Conservation (phyloP, 345 rosid species). For the Mercurialis annua region DNA sequence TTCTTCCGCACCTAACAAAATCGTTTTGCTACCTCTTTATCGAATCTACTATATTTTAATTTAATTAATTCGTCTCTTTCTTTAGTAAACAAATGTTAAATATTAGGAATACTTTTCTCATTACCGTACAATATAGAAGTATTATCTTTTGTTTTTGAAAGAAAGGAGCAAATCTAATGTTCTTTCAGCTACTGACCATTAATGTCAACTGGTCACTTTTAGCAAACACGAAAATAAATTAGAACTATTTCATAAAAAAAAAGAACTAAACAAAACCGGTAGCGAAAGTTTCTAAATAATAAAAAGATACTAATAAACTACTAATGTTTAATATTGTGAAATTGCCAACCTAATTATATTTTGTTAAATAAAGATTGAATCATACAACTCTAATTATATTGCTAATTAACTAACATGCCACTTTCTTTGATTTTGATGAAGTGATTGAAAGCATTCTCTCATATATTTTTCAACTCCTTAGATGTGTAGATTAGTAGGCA, state of each 20-base stretch:
- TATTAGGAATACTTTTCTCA: too few relatives aligned
- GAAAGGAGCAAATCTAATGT: background rate
- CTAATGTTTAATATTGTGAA: background rate
- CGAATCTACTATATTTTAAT: too few relatives aligned
- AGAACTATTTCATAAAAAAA: background rate
- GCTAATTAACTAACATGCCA: background rate
- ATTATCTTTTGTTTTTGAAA: too few relatives aligned
- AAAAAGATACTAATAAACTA: background rate
- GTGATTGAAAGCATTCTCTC: background rate
- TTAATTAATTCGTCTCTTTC: too few relatives aligned
- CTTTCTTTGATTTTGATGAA: background rate
- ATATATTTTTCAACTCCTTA: background rate
- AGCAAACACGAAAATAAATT: background rate
- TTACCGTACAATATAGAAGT: too few relatives aligned
- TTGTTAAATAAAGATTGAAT: too few relatives aligned
- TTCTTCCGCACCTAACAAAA: too few relatives aligned
- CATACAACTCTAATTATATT: too few relatives aligned
- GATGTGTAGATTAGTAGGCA: constrained; percentile 2
- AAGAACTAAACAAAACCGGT: background rate
- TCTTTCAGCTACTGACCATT: constrained; percentile 2
- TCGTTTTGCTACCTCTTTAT: too few relatives aligned
- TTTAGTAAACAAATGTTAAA: background rate
- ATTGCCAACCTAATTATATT: background rate
- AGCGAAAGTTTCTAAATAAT: background rate
- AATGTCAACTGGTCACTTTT: background rate